Evolutionary conservation across 208 protist genomes (phyloP), one percentile per base, ranked within the genome.

Genomic region (Giardia duodenalis): DNA sequence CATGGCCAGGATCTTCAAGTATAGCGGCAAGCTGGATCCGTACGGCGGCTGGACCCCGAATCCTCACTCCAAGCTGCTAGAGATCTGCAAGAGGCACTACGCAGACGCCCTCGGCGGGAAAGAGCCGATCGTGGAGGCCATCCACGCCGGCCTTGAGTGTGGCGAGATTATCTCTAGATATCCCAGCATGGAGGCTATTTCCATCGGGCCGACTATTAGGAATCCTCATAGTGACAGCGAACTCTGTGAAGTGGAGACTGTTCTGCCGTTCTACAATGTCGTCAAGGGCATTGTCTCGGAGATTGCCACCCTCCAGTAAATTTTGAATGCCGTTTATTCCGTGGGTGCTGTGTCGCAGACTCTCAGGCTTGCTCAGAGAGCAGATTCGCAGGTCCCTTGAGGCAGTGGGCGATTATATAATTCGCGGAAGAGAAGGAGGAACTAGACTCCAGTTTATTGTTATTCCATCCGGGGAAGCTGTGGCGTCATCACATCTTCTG

Each of bases 121-220:
- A 0, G n/a, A 91, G n/a, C 1, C 44, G 0, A 67, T 67, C 0
- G 76, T 93, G 88, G 44, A 92, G 42, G 93, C 93, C 42, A 94
- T 94, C 48, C 93, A 94, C 87, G 93, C 93, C 30, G 93, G 93
- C 44, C 46, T 94, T 19, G 93, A 94, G 88, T 94, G 92, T 44
- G 92, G 92, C 47, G 76, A 87, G 10, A 48, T 93, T 42, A 90
- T 93, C 45, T 39, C 30, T 1, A 93, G 91, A 44, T 86, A 93
- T 47, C 92, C 92, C 10, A 0, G 91, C 0, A 92, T 93, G 0
- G 89, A 92, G 45, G 92, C 86, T n/a, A 67, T 93, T 45, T 92
- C 92, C 42, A 91, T 93, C 39, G 92, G 92, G 1, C 92, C 92
- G 30, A 93, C 76, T 3, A 67, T 93, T 47, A 92, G 47, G 92